Conservation (phyloP, 768 basidiomycete genomes). For the Macrolepiota fuliginosa region DNA sequence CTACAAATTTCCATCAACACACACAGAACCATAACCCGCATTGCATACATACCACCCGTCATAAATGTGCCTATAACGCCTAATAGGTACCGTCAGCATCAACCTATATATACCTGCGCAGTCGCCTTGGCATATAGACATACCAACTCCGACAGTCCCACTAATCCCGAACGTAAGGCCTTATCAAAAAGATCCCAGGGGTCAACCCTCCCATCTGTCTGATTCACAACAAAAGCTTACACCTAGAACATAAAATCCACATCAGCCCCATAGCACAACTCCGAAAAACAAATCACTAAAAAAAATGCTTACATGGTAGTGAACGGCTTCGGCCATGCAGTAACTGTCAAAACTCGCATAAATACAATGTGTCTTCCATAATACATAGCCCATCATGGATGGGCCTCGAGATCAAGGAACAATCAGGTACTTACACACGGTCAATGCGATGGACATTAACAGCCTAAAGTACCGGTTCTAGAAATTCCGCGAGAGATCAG, state of each 20-base stretch:
- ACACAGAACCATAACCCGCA: neutral
- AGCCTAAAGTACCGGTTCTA: slow-evolving; percentile 2
- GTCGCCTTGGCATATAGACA: neutral
- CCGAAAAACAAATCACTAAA: neutral
- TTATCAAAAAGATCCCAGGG: neutral
- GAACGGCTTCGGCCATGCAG: neutral
- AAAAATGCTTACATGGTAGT: neutral
- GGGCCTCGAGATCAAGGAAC: neutral
- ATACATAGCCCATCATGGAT: too few species aligned
- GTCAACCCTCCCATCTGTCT: too few species aligned
- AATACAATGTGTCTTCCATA: neutral
- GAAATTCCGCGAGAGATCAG: neutral
- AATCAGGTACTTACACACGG: slow-evolving; percentile 1
- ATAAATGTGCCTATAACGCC: slow-evolving; percentile 1
- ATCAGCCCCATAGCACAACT: too few species aligned
- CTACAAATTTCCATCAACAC: neutral
- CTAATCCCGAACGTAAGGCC: neutral
- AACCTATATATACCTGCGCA: neutral
- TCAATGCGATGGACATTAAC: neutral
- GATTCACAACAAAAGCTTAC: too few species aligned
- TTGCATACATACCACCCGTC: neutral
- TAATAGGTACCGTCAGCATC: neutral
- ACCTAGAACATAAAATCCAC: neutral
- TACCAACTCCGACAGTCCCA: slow-evolving; percentile 2
- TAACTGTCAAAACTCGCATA: neutral